Percentiles rank a stretch among this genome's conserved stretches.
These are phyloP conservation scores for Kickxella alabastrina DNA, from an alignment of 192 early-diverging fungal genomes.

Conservation along the genomic window DNA sequence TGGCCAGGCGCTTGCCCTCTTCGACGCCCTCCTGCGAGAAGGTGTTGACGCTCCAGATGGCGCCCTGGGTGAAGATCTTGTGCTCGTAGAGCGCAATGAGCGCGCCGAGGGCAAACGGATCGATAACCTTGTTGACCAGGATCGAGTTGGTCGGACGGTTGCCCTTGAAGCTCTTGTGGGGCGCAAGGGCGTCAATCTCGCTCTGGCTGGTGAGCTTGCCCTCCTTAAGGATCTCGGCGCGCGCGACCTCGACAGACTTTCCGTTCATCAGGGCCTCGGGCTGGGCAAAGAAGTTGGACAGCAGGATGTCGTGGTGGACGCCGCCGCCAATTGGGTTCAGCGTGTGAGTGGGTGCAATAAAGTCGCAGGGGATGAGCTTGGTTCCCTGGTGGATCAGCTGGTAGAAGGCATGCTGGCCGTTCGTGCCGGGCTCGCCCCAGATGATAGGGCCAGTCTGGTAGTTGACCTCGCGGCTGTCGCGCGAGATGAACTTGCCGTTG, in stretches of 20 bases:
- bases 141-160: slow-evolving; percentile 98
- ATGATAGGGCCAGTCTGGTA: slow-evolving; percentile 95
- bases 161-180: slow-evolving; percentile 97
- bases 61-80: slow-evolving; percentile 99
- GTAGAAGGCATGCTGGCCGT: slow-evolving; percentile 99
- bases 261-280: slow-evolving; percentile 97
- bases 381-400: slow-evolving; percentile 99
- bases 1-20: slow-evolving; percentile 97
- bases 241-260: slow-evolving; percentile 76
- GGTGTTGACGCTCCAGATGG: slow-evolving; percentile 97
- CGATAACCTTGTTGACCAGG: slow-evolving; percentile 83
- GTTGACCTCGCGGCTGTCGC: slow-evolving; percentile 72
- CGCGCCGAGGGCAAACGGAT: slow-evolving; percentile 84
- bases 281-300: slow-evolving; percentile 99
- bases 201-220: slow-evolving; percentile 37
- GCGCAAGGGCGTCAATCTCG: slow-evolving; percentile 63
- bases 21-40: slow-evolving; percentile 97
- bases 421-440: slow-evolving; percentile 99
- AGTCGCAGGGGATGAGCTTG: slow-evolving; percentile 93
- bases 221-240: slow-evolving; percentile 74
- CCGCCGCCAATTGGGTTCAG: slow-evolving; percentile 86
- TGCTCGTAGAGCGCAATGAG: slow-evolving; percentile 98
- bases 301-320: slow-evolving; percentile 89
- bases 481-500: slow-evolving; percentile 92
- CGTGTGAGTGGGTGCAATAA: slow-evolving; percentile 89